Base-by-base conservation (phyloP, 2,329 filamentous ascomycete species). In the Colletotrichum echinochloae region DNA sequence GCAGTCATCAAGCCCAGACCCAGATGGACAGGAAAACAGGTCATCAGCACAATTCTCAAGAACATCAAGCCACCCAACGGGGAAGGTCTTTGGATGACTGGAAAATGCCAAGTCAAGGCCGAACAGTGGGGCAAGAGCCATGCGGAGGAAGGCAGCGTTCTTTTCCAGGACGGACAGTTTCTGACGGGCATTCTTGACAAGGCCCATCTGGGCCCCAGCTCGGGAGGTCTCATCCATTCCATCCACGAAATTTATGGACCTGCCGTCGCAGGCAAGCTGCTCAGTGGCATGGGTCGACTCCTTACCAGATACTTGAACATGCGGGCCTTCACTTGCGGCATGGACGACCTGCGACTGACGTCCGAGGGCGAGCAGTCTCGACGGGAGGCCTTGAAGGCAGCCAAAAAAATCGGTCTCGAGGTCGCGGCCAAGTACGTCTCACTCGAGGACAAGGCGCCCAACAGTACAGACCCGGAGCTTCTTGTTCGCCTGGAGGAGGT, bases 21-120 rank as follows among this genome's bases (percentile, higher is more conserved):
- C 37, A 84, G 94, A 64, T 99, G 96, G 96, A 98, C 95, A 2
- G 96, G 96, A 73, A 99, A 99, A 82, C 96, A 99, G 78, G 87
- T 99, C 57, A 92, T 99, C 72, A 95, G 94, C 4, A 97, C 94
- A 0, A 92, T 99, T 9, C 83, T 99, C 66, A 94, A 94, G 81
- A 99, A 99, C 78, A 95, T 98, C 75, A 92, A 90, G 73, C 96
- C 96, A 0, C 81, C 86, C 14, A 89, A 91, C 73, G 93, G 92
- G 75, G 90, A 91, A 67, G 92, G 93, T 35, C 84, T 98, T 39
- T 95, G 90, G 76, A 89, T 98, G 81, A 89, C 87, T 12, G 93
- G 94, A 60, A 93, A 92, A 77, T 93, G 93, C 2, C 91, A 93
- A 59, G 93, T 96, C 18, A 89, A 91, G 37, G 88, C 87, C n/a